A percentile compares a stretch with the other conserved stretches of the same genome.
These are phyloP conservation scores for Paracorniculantispora psalliotae DNA, from an alignment of 2,329 filamentous ascomycete species.

Conservation along the genomic window DNA sequence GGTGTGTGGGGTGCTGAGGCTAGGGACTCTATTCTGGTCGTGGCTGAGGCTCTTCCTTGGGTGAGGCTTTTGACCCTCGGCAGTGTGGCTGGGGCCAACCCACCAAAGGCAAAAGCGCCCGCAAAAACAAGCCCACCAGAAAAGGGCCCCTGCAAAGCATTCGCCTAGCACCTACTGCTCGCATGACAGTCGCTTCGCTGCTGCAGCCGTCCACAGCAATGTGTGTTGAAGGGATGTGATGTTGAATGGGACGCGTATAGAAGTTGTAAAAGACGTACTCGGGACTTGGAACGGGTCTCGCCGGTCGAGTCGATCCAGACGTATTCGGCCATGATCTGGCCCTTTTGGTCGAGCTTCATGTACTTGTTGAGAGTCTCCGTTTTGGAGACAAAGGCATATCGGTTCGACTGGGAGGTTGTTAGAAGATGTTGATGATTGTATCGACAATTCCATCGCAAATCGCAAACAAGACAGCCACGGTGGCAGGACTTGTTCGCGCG, in stretches of 20 bases:
- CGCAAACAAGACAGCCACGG: too few relatives aligned
- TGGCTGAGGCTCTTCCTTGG: not conserved
- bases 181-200: too few relatives aligned
- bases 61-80: too few relatives aligned
- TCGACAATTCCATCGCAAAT: too few relatives aligned
- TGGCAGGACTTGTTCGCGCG: too few relatives aligned
- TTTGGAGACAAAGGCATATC: slow-evolving; percentile 25
- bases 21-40: not conserved
- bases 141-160: too few relatives aligned
- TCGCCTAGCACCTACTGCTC: too few relatives aligned
- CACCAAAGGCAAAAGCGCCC: not conserved
- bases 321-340: slow-evolving; percentile 88
- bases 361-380: slow-evolving; percentile 70
- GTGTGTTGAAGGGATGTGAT: not conserved
- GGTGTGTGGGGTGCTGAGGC: too few relatives aligned
- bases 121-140: too few relatives aligned
- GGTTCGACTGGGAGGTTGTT: slow-evolving; percentile 22
- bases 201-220: too few relatives aligned
- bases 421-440: too few relatives aligned
- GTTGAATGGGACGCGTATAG: too few relatives aligned
- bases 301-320: slow-evolving; percentile 88
- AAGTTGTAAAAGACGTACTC: slow-evolving; percentile 58
- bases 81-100: not conserved
- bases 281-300: slow-evolving; percentile 88
- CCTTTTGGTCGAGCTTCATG: slow-evolving; percentile 84